Percentiles rank a stretch among this genome's conserved stretches.
phyloP scores from a whole-genome alignment of 1,284 basidiomycete species.

The Paramarasmius palmivorus region DNA sequence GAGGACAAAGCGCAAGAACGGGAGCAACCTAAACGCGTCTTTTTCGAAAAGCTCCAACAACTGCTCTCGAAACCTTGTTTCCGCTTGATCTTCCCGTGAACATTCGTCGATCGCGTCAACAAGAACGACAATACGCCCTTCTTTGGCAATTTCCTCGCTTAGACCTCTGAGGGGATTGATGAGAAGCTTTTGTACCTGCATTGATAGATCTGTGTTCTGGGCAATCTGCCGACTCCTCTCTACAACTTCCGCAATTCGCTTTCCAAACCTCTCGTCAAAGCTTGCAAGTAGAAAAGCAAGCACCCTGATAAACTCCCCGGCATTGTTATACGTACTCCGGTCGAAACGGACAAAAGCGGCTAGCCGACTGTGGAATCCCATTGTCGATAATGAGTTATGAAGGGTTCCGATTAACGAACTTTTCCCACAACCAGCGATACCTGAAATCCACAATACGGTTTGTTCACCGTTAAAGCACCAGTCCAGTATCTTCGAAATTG shows the following conservation, averaged over 20 bases:
- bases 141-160: no score
- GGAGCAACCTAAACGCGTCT: no score
- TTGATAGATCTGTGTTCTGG: neutral
- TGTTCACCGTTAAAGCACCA: conserved; percentile 3
- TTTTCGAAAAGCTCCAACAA: no score
- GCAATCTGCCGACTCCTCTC: neutral
- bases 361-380: conserved; percentile 4
- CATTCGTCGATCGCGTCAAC: no score
- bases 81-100: no score
- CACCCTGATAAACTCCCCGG: neutral
- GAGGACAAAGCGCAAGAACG: no score
- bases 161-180: no score
- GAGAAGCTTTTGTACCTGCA: conserved; percentile 3
- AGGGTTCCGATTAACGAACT: conserved; percentile 10
- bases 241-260: neutral
- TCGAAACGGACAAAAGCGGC: conserved; percentile 12
- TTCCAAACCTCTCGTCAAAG: no score
- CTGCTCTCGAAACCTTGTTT: no score
- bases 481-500: conserved; percentile 2
- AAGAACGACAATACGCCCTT: no score
- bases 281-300: conserved; percentile 3
- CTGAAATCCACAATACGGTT: conserved; percentile 7
- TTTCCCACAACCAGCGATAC: no score
- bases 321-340: conserved; percentile 1
- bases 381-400: neutral